Base-by-base conservation (phyloP, 768 basidiomycete species). In the Dioszegia aurantiaca region DNA sequence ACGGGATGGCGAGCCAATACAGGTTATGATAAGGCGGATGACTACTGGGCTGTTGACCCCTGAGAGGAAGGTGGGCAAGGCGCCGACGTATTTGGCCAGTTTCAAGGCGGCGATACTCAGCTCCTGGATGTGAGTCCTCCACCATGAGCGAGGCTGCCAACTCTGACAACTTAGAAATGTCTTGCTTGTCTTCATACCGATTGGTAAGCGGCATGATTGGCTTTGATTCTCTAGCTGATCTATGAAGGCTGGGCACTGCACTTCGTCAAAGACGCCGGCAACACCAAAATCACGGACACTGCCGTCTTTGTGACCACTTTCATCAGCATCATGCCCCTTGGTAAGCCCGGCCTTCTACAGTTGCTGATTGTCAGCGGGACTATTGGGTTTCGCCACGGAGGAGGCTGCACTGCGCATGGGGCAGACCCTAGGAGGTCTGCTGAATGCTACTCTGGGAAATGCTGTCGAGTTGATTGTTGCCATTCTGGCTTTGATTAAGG, bases 371-470 rank as follows among this genome's bases (percentile, higher is more conserved):
- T 36, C 2, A 67, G 82, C 82, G 27, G 82, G 80, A 12, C 68
- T 83, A 28, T 77, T 82, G 28, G 82, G 81, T 2, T 78, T 83
- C 43, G 82, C 81, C 31, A 83, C 83, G 0, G 83, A 83, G 65
- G 80, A 82, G 67, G 80, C 83, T 24, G 81, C 82, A 0, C 61
- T 82, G 21, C 77, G 80, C 52, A 42, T 74, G 21, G 72, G 72
- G 54, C 80, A 81, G 59, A 81, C 81, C 36, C 73, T 83, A 16
- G 82, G 82, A 52, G 83, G 82, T 45, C 68, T 84, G 17, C 69
- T 84, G 49, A 83, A 84, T 57, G 83, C 82, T 3, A 82, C 81
- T 0, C 71, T 83, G 28, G 82, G 82, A 14, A 83, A 83, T 61
- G 76, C 82, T 19, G 80, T 82, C 44, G 82, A 83, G 65, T 75